Percentiles rank a stretch among this genome's conserved stretches.
phyloP scores from a whole-genome alignment of 495 filamentous ascomycete species.

The Penicillium parvum region DNA sequence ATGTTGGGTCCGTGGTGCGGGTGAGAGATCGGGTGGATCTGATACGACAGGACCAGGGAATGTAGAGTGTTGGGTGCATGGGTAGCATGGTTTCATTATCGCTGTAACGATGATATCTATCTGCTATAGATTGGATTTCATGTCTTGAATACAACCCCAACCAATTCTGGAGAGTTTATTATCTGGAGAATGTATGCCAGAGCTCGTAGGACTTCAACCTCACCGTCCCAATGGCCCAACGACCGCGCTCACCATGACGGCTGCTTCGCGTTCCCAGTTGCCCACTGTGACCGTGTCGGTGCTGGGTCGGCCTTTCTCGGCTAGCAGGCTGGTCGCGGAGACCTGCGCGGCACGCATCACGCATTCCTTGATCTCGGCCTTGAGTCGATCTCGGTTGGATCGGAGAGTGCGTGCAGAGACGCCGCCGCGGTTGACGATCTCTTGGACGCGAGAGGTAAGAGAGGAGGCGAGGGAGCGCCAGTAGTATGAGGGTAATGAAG shows the following conservation, averaged over 20 bases:
- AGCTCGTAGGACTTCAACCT: too few species aligned
- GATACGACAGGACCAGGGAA: too few species aligned
- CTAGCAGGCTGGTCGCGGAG: conserved; percentile 45
- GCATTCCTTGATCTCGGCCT: conserved; percentile 74
- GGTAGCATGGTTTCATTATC: too few species aligned
- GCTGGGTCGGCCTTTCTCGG: conserved; percentile 39
- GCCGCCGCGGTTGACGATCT: conserved; percentile 76
- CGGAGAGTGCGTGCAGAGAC: conserved; percentile 76
- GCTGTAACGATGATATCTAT: too few species aligned
- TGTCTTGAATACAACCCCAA: background rate
- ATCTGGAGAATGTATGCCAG: too few species aligned
- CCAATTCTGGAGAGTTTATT: too few species aligned
- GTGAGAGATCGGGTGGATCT: background rate
- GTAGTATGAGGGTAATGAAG: conserved; percentile 83
- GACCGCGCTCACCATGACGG: conserved; percentile 87
- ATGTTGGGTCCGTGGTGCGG: conserved; percentile 8
- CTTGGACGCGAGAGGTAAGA: conserved; percentile 71
- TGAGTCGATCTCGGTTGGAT: conserved; percentile 68
- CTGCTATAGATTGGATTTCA: background rate
- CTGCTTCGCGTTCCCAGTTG: conserved; percentile 86
- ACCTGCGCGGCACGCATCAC: conserved; percentile 70
- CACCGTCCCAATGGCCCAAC: conserved; percentile 48
- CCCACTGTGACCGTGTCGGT: conserved; percentile 36
- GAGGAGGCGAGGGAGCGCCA: conserved; percentile 82
- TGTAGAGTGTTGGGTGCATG: too few species aligned